Conservation (phyloP, 768 basidiomycete genomes). For the Leccinum olivaceopallidum region DNA sequence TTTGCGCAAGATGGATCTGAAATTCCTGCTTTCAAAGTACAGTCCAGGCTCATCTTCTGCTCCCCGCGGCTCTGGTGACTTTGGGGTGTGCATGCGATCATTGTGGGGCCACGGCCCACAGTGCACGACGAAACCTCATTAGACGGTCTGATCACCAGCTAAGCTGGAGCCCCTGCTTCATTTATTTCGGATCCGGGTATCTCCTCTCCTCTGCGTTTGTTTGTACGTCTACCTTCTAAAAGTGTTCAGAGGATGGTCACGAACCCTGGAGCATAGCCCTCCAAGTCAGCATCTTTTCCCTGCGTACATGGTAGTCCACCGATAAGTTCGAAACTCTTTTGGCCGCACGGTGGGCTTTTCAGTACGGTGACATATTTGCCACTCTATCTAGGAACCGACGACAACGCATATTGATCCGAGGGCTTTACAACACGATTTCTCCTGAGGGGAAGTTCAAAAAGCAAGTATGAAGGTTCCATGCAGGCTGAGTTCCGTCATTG, state of each 20-base stretch:
- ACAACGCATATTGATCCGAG: conserved; percentile 21
- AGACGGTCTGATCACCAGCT: background rate
- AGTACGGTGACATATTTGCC: background rate
- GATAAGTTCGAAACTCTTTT: background rate
- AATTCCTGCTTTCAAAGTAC: conserved; percentile 9
- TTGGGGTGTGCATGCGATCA: background rate
- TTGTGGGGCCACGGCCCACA: background rate
- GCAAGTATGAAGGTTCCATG: conserved; percentile 5
- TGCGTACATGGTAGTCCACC: background rate
- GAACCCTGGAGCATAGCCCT: background rate
- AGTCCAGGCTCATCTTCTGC: conserved; percentile 6
- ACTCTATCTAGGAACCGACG: conserved; percentile 10
- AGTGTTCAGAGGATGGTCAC: background rate
- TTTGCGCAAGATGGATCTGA: conserved; percentile 11
- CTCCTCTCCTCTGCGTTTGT: conserved; percentile 6
- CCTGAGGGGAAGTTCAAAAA: background rate
- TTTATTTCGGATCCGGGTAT: conserved; percentile 12
- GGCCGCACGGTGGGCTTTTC: conserved; percentile 1
- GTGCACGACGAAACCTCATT: conserved; percentile 1
- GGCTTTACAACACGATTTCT: conserved; percentile 12
- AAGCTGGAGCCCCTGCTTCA: conserved; percentile 1
- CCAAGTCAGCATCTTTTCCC: conserved; percentile 7
- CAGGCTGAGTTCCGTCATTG: background rate
- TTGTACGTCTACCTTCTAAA: conserved; percentile 10
- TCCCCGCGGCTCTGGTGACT: conserved; percentile 18